These are phyloP conservation scores for Kodamaea ohmeri DNA, from an alignment of 1,139 yeast species.

Conservation along the genomic window DNA sequence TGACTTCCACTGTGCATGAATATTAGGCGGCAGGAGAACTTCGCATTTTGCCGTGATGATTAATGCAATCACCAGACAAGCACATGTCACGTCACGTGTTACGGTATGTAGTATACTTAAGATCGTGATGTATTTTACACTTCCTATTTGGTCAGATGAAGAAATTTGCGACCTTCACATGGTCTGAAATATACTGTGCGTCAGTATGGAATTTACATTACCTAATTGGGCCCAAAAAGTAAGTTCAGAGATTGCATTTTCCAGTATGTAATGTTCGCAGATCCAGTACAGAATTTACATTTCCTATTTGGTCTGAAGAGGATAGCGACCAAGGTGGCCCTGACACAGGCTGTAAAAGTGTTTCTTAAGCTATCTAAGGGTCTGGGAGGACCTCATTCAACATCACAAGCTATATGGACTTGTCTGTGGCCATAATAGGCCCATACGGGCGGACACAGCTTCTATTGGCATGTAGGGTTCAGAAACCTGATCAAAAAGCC, in stretches of 20 bases:
- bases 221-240: conserved; percentile 30
- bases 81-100: conserved; percentile 3
- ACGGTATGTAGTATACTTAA: too few species aligned
- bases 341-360: neutral
- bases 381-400: too few species aligned
- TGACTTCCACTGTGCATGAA: too few species aligned
- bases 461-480: conserved; percentile 1
- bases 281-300: conserved; percentile 26
- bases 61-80: too few species aligned
- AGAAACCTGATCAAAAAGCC: conserved; percentile 2
- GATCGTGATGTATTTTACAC: conserved; percentile 22
- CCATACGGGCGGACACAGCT: too few species aligned
- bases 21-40: too few species aligned
- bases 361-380: neutral
- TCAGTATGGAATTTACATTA: conserved; percentile 21
- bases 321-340: neutral
- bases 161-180: conserved; percentile 10
- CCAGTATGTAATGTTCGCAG: conserved; percentile 18
- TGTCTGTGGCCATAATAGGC: too few species aligned
- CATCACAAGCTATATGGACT: too few species aligned
- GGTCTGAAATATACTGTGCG: neutral
- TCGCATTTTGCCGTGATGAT: too few species aligned
- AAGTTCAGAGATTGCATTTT: conserved; percentile 13
- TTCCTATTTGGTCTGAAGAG: conserved; percentile 28
- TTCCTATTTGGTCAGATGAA: conserved; percentile 33